phyloP scores from a whole-genome alignment of 1,284 basidiomycete species.

The Rhodotorula sp. region DNA sequence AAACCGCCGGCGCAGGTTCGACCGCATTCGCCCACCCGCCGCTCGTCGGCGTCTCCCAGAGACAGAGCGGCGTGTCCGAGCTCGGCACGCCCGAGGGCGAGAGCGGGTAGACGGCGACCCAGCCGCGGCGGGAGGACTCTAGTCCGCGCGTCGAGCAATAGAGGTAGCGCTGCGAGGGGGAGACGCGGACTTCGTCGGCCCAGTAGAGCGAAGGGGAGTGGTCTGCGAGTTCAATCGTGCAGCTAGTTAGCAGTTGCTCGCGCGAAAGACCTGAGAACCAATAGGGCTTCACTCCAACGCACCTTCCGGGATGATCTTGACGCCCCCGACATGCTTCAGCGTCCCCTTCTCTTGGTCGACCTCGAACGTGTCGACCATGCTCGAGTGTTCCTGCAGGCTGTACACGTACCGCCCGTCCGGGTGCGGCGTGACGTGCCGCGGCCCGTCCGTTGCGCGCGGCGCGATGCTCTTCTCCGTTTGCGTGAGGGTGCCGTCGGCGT shows the following conservation, averaged over 20 bases:
- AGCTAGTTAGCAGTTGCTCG: neutral
- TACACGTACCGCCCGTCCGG: slow-evolving; percentile 52
- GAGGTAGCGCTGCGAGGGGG: slow-evolving; percentile 45
- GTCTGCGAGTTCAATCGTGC: neutral
- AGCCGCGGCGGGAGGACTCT: slow-evolving; percentile 48
- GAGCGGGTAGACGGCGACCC: slow-evolving; percentile 50
- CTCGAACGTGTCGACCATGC: slow-evolving; percentile 48
- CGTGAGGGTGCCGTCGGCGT: slow-evolving; percentile 42
- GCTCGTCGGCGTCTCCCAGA: slow-evolving; percentile 51
- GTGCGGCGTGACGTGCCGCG: slow-evolving; percentile 53
- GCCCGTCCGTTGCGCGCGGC: slow-evolving; percentile 51
- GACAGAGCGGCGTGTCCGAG: slow-evolving; percentile 33
- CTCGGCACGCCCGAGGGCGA: slow-evolving; percentile 44
- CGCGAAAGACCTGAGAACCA: too few relatives aligned
- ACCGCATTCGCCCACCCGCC: slow-evolving; percentile 56
- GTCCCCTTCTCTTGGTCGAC: slow-evolving; percentile 34
- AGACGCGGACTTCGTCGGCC: slow-evolving; percentile 51
- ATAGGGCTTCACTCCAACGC: neutral
- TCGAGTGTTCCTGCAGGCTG: slow-evolving; percentile 50
- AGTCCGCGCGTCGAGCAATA: slow-evolving; percentile 51
- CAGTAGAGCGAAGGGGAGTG: slow-evolving; percentile 19
- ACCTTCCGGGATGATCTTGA: slow-evolving; percentile 48
- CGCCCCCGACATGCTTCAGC: slow-evolving; percentile 47
- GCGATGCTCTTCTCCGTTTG: slow-evolving; percentile 51
- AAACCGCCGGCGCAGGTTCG: slow-evolving; percentile 47